Evolutionary conservation across 2,329 filamentous ascomycete genomes (phyloP), one percentile per base, ranked within the genome.

Genomic region (Bipolaris sorokiniana): DNA sequence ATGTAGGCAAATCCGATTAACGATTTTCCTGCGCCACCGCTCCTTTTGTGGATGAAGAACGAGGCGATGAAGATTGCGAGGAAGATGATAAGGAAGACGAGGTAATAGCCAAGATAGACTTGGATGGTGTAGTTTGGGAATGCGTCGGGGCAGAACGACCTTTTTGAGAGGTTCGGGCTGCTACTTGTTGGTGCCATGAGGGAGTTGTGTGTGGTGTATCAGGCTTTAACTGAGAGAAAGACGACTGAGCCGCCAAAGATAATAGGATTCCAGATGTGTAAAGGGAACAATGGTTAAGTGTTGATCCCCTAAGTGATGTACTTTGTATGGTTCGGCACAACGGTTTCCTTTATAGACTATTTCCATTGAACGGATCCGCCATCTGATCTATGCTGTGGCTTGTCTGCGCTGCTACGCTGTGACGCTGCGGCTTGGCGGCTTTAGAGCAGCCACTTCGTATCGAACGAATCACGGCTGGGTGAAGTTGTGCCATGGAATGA

Each of bases 111-210:
- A 20, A 71, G 65, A 33, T 48, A 48, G 2, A 36, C 59, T 26
- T 68, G 58, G 5, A 15, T 9, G 10, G n/a, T 26, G 15, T 22
- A 23, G 3, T n/a, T 5, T 6, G 26, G 4, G 41, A 69, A 70
- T 5, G 67, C 64, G 3, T 47, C 48, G 1, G 65, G 63, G 38
- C 69, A 72, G 7, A 13, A 31, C 10, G 13, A 1, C 28, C 28
- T 31, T 13, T 28, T 20, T 59, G 48, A 23, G 54, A 51, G 10
- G 51, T 26, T 31, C 10, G 28, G 4, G 11, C 66, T 59, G 33
- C 65, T 61, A 23, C 65, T 46, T 57, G 44, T 64, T 46, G 68
- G 68, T 51, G 69, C 70, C 69, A 72, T 72, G 31, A 15, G 48
- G 38, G 44, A 38, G 28, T 13, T 31, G 10, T 31, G 10, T 4